Evolutionary conservation across 208 protist genomes (phyloP).

Genomic region (Tritrichomonas musculus): DNA sequence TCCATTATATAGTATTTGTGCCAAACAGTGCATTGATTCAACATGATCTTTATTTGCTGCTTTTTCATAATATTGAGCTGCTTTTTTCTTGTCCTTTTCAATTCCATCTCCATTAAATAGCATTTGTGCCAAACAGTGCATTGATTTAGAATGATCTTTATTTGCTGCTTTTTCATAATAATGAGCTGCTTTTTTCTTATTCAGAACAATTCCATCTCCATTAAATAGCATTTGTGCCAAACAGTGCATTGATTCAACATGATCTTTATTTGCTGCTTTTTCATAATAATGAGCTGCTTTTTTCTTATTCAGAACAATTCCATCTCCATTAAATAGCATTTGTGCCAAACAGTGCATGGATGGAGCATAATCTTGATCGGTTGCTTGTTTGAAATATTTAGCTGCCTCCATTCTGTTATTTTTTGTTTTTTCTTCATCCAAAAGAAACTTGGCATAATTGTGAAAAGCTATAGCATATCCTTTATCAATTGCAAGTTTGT

Average conservation of each 20-base stretch:
- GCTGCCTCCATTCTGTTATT: no score
- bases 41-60: background rate
- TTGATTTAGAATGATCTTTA: background rate
- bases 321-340: background rate
- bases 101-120: background rate
- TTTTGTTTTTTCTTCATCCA: no score
- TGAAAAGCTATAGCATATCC: background rate
- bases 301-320: no score
- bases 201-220: background rate
- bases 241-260: no score
- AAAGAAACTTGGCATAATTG: background rate
- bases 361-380: background rate
- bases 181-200: background rate
- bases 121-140: background rate
- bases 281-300: no score
- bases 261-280: no score
- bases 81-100: no score
- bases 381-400: background rate
- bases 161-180: background rate
- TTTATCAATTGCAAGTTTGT: background rate
- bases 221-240: background rate
- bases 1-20: no score
- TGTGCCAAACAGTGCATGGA: background rate
- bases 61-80: no score
- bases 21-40: background rate